These are phyloP conservation scores for Alternaria ventricosa DNA, from an alignment of 2,329 filamentous ascomycete genomes.

Conservation along the genomic window DNA sequence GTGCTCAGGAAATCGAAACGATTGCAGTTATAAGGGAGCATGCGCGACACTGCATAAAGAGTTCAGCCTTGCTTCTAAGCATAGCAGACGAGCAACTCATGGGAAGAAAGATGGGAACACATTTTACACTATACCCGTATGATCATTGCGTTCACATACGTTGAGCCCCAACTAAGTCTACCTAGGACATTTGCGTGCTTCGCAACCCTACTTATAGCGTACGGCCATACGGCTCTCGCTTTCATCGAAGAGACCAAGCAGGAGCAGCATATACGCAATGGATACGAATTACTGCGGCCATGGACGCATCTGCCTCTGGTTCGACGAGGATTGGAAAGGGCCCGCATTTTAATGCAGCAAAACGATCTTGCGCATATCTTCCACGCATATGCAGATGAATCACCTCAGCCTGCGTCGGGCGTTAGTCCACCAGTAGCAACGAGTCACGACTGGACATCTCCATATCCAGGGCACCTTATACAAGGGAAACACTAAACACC, in stretches of 20 bases:
- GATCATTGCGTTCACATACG: not conserved
- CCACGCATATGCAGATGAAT: slow-evolving; percentile 9
- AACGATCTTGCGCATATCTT: slow-evolving; percentile 22
- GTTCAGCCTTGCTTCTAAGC: slow-evolving; percentile 25
- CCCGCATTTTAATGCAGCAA: slow-evolving; percentile 28
- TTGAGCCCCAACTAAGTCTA: not conserved
- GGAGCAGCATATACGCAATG: slow-evolving; percentile 32
- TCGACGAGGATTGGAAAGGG: slow-evolving; percentile 26
- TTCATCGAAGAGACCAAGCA: slow-evolving; percentile 30
- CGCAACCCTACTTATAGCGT: slow-evolving; percentile 27
- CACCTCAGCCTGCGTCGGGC: not conserved
- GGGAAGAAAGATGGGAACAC: slow-evolving; percentile 30
- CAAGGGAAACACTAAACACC: too few species aligned
- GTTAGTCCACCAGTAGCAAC: slow-evolving; percentile 6
- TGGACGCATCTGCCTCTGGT: slow-evolving; percentile 31
- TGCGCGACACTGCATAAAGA: slow-evolving; percentile 13
- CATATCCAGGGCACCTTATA: not conserved
- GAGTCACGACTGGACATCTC: slow-evolving; percentile 9
- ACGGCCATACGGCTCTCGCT: slow-evolving; percentile 21
- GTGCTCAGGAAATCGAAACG: slow-evolving; percentile 19
- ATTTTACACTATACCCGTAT: slow-evolving; percentile 30
- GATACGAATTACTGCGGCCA: slow-evolving; percentile 27
- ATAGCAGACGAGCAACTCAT: slow-evolving; percentile 34
- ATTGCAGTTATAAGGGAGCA: slow-evolving; percentile 25
- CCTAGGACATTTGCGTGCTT: slow-evolving; percentile 28